Evolutionary conservation across 2,329 filamentous ascomycete species (phyloP), one percentile per base, ranked within the genome.

Genomic region (Tolypocladium ovalisporum): DNA sequence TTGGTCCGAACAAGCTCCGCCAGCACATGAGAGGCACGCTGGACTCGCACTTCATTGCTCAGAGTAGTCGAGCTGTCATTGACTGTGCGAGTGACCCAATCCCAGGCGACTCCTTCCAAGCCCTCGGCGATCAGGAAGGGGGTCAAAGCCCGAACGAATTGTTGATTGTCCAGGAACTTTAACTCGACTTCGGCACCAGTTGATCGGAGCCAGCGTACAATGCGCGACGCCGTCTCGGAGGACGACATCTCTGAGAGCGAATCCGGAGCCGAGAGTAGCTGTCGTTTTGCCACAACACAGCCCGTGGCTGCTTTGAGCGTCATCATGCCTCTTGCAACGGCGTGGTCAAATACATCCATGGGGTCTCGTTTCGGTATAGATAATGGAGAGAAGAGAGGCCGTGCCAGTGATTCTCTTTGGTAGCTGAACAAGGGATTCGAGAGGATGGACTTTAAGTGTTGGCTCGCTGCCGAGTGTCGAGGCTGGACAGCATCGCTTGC

Each of bases 241-340:
- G 69, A 64, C 17, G 69, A 67, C 62, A 79, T 70, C 7, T 68
- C 68, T 9, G 62, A 35, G 51, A 62, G 56, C 13, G 62, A 49
- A 27, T 65, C 62, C 19, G 49, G 29, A 13, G 12, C 59, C 64
- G 62, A 44, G 64, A 79, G 70, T 24, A 76, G 72, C 42, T 74
- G 71, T 36, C 70, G 68, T 62, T 82, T 76, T 19, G 76, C 74
- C 35, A 75, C 68, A 55, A 85, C 71, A 58, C 80, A 83, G 15
- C 82, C 82, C 1, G 76, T 76, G 0, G 82, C 82, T 1, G 79
- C 75, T 42, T 72, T 71, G 1, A 76, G 65, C 4, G 75, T 83
- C 81, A 85, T 83, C 62, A 84, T 73, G 40, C 80, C 80, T 63
- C 73, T 75, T 15, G 78, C 74, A 2, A 81, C 80, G 22, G 81